phyloP scores from a whole-genome alignment of 257 asterid species.

The Linaria vulgaris region DNA sequence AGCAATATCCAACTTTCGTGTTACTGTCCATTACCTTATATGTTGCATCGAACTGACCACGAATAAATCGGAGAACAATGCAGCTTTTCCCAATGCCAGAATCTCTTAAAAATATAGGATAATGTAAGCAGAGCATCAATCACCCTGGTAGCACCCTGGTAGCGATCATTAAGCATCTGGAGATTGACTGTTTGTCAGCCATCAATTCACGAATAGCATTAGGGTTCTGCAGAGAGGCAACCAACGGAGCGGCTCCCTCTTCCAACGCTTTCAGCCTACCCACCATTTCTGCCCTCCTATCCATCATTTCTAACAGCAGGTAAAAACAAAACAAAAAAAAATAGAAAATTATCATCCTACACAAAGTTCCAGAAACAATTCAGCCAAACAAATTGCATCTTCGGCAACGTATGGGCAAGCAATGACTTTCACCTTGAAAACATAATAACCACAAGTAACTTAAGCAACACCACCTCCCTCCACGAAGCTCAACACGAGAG shows the following conservation, averaged over 20 bases:
- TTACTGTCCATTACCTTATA: slow-evolving; percentile 61
- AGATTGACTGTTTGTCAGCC: slow-evolving; percentile 89
- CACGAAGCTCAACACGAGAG: too few species aligned
- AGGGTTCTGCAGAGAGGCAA: slow-evolving; percentile 80
- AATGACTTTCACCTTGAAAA: too few species aligned
- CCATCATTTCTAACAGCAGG: slow-evolving; percentile 70
- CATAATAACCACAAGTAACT: too few species aligned
- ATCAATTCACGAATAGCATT: slow-evolving; percentile 86
- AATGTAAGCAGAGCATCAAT: slow-evolving; percentile 10
- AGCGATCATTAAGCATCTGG: slow-evolving; percentile 86
- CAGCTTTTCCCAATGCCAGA: slow-evolving; percentile 99
- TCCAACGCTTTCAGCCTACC: slow-evolving; percentile 84
- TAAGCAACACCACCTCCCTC: too few species aligned
- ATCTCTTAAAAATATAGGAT: slow-evolving; percentile 59
- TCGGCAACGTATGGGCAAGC: too few species aligned
- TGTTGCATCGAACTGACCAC: slow-evolving; percentile 97
- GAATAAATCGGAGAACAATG: slow-evolving; percentile 95
- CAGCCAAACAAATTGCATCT: too few species aligned
- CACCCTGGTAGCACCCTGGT: too few species aligned
- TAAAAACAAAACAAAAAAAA: slow-evolving; percentile 12
- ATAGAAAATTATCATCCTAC: background rate
- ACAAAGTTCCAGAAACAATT: too few species aligned
- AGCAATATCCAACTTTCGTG: slow-evolving; percentile 11
- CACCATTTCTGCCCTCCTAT: slow-evolving; percentile 90
- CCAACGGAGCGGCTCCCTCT: slow-evolving; percentile 91